phyloP scores from a whole-genome alignment of 225 moss, liverwort and hornwort species.

The Antitrichia curtipendula region DNA sequence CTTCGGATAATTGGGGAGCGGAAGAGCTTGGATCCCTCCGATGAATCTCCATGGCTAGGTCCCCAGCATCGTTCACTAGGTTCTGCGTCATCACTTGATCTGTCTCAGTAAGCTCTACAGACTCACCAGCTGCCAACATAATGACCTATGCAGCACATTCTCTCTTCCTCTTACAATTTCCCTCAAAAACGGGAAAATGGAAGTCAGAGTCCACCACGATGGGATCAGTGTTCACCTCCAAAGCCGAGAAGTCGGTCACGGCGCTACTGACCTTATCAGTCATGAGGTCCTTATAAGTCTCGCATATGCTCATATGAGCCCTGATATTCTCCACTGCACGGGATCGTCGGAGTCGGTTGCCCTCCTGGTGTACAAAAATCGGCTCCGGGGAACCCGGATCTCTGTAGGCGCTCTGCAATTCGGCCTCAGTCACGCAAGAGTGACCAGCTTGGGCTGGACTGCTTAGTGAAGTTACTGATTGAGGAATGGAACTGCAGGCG shows the following conservation, averaged over 20 bases:
- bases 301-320: slow-evolving; percentile 27
- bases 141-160: background rate
- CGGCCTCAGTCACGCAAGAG: background rate
- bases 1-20: slow-evolving; percentile 7
- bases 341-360: slow-evolving; percentile 1
- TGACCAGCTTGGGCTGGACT: background rate
- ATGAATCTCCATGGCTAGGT: background rate
- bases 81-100: slow-evolving; percentile 14
- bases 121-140: background rate
- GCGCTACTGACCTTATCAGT: slow-evolving; percentile 8
- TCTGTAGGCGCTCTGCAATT: background rate
- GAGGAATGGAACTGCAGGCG: slow-evolving; percentile 8
- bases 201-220: background rate
- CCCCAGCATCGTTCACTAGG: background rate
- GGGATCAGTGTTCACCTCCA: background rate
- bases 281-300: slow-evolving; percentile 6
- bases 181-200: background rate
- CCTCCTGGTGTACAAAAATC: slow-evolving; percentile 1
- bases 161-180: slow-evolving; percentile 2
- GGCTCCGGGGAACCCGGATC: slow-evolving; percentile 23
- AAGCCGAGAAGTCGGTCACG: background rate
- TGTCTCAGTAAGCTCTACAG: background rate
- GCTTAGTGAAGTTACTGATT: background rate
- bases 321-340: slow-evolving; percentile 32
- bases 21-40: background rate